Evolutionary conservation across 306 rosid genomes (phyloP).

Genomic region (Trifolium subterraneum): DNA sequence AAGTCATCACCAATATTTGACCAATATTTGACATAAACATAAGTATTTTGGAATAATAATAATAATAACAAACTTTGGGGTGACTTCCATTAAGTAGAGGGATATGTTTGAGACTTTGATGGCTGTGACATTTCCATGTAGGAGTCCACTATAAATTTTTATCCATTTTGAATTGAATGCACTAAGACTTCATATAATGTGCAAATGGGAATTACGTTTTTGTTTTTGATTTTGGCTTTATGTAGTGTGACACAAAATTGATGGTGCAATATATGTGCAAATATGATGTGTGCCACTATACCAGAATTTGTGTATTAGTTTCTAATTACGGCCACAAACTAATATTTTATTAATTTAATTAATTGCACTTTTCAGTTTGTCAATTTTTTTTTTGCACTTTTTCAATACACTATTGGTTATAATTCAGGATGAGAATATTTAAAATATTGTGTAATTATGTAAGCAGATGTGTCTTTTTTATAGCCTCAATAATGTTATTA

Average conservation of each 20-base stretch:
- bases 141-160: conserved; percentile 47
- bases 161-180: conserved; percentile 31
- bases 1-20: conserved; percentile 51
- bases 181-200: not conserved
- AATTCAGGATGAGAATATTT: too few relatives aligned
- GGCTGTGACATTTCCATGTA: conserved; percentile 50
- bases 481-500: too few relatives aligned
- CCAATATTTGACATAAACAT: conserved; percentile 1
- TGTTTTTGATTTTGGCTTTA: conserved; percentile 26
- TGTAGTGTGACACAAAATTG: conserved; percentile 1
- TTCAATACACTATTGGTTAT: too few relatives aligned
- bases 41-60: not conserved
- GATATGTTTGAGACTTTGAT: conserved; percentile 25
- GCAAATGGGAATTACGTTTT: conserved; percentile 5
- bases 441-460: too few relatives aligned
- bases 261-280: conserved; percentile 41
- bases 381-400: too few relatives aligned
- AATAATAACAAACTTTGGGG: conserved; percentile 22
- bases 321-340: not conserved
- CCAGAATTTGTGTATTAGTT: conserved; percentile 17
- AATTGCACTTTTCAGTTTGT: not conserved
- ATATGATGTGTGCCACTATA: conserved; percentile 66
- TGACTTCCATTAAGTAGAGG: conserved; percentile 28
- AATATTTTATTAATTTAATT: not conserved
- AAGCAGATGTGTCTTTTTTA: too few relatives aligned